These are phyloP conservation scores for Aspergillus sp. DNA, from an alignment of 2,329 filamentous ascomycete genomes.

Conservation along the genomic window DNA sequence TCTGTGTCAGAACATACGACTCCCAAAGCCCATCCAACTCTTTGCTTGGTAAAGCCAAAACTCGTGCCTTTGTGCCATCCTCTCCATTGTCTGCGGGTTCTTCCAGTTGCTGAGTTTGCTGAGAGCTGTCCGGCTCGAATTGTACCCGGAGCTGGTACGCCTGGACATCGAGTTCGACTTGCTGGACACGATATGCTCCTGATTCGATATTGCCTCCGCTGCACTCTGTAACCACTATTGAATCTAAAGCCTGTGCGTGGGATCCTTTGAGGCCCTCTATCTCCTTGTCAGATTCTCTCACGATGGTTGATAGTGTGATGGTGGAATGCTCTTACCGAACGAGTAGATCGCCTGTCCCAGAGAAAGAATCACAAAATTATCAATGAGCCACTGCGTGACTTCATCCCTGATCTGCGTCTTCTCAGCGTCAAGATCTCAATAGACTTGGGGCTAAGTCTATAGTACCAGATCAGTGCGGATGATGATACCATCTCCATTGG, in stretches of 20 bases:
- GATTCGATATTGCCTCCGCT: conserved; percentile 22
- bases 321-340: conserved; percentile 18
- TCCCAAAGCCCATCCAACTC: conserved; percentile 41
- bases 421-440: background rate
- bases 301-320: no score
- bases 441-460: background rate
- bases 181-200: conserved; percentile 22
- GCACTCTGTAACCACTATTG: conserved; percentile 36
- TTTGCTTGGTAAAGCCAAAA: conserved; percentile 33
- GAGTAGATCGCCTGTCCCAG: conserved; percentile 28
- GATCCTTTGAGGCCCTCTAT: conserved; percentile 20
- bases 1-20: conserved; percentile 21
- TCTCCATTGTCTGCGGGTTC: conserved; percentile 12
- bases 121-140: conserved; percentile 16
- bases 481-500: conserved; percentile 17
- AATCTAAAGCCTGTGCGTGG: conserved; percentile 24
- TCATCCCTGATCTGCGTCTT: conserved; percentile 28
- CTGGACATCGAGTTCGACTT: conserved; percentile 39
- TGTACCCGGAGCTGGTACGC: conserved; percentile 32
- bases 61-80: conserved; percentile 26
- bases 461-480: conserved; percentile 29
- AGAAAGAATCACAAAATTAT: conserved; percentile 27
- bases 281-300: background rate
- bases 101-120: conserved; percentile 14
- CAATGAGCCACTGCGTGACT: conserved; percentile 31